Percentiles rank a stretch among this genome's conserved stretches.
Conservation (phyloP, 2,329 filamentous ascomycete species). For the Thermothelomyces thermophilus region DNA sequence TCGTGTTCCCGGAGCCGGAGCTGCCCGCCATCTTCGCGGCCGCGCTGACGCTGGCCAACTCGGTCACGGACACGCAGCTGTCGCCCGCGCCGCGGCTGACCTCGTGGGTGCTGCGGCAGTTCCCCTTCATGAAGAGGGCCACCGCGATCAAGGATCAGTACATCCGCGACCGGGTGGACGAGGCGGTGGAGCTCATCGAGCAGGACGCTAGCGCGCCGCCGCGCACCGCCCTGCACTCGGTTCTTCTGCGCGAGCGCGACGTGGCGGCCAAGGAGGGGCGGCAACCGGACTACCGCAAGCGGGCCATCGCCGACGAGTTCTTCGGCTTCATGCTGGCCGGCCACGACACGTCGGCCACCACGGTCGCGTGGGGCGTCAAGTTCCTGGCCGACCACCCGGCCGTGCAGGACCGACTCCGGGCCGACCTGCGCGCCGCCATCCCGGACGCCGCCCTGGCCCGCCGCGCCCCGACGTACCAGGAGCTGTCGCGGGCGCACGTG, state of each 20-base stretch:
- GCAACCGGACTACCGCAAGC: constrained; percentile 22
- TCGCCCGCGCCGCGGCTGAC: constrained; percentile 28
- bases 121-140: constrained; percentile 28
- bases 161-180: constrained; percentile 25
- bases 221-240: constrained; percentile 29
- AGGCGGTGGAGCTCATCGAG: constrained; percentile 20
- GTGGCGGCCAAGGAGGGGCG: constrained; percentile 26
- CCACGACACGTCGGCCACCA: constrained; percentile 30
- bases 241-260: constrained; percentile 30
- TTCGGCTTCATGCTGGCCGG: constrained; percentile 30
- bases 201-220: constrained; percentile 16
- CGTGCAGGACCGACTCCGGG: constrained; percentile 19
- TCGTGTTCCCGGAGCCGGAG: constrained; percentile 23
- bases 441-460: constrained; percentile 28
- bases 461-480: not conserved
- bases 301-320: constrained; percentile 26
- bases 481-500: not conserved
- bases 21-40: constrained; percentile 25
- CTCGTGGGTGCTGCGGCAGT: constrained; percentile 26
- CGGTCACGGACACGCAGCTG: constrained; percentile 26
- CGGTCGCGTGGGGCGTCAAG: constrained; percentile 26
- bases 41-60: constrained; percentile 27
- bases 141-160: constrained; percentile 28
- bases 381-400: constrained; percentile 24
- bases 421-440: constrained; percentile 25